A percentile compares a stretch with the other conserved stretches of the same genome.
phyloP scores from a whole-genome alignment of 345 rosid genomes.

The Gossypium raimondii region DNA sequence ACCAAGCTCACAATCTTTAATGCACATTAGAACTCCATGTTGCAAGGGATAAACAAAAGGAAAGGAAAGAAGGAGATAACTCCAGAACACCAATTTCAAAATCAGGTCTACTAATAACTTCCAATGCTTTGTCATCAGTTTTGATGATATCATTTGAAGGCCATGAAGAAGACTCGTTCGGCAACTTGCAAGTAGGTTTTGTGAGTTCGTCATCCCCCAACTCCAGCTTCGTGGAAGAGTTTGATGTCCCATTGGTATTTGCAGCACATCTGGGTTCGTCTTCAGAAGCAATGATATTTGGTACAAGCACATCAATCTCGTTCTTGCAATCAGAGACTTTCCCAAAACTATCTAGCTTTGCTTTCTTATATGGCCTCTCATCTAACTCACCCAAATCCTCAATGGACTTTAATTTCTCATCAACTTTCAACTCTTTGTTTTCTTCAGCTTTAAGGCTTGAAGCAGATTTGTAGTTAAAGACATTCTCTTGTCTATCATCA shows the following conservation, averaged over 20 bases:
- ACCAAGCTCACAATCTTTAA: not conserved
- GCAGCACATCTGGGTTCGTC: constrained; percentile 24
- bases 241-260: constrained; percentile 20
- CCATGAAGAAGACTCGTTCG: constrained; percentile 11
- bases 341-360: constrained; percentile 34
- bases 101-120: constrained; percentile 40
- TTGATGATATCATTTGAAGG: constrained; percentile 24
- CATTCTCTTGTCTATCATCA: constrained; percentile 14
- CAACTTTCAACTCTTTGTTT: constrained; percentile 13
- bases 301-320: constrained; percentile 27
- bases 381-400: constrained; percentile 31
- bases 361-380: constrained; percentile 46
- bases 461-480: not conserved
- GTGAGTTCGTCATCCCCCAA: constrained; percentile 28
- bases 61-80: not conserved
- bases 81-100: constrained; percentile 47
- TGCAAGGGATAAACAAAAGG: not conserved
- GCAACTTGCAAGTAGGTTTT: constrained; percentile 21
- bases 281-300: constrained; percentile 16
- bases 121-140: constrained; percentile 26
- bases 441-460: constrained; percentile 17
- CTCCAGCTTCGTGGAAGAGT: constrained; percentile 27
- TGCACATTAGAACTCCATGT: not conserved
- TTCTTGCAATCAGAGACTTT: constrained; percentile 23
- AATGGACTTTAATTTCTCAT: constrained; percentile 27